A percentile compares a stretch with the other conserved stretches of the same genome.
Conservation (phyloP, 2,329 filamentous ascomycete genomes). For the Claviceps capensis region DNA sequence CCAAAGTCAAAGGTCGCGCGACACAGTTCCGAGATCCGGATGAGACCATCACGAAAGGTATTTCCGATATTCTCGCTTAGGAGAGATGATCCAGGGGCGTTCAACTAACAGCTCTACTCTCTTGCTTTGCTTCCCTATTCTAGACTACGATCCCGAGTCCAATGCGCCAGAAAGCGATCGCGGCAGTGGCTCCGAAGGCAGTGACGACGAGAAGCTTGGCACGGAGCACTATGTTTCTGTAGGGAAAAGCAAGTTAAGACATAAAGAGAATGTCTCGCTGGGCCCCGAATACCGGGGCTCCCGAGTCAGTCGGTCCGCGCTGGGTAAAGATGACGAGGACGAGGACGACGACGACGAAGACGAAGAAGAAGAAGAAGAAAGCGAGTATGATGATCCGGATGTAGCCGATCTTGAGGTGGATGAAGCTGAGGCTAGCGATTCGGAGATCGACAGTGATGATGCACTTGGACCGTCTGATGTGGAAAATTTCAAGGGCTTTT, state of each 20-base stretch:
- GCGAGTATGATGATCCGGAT: constrained; percentile 44
- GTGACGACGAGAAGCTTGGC: constrained; percentile 42
- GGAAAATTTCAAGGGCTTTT: constrained; percentile 65
- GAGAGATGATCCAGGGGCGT: not conserved
- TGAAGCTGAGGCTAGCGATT: constrained; percentile 34
- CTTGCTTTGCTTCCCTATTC: not conserved
- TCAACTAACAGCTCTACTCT: not conserved
- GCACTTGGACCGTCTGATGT: constrained; percentile 78
- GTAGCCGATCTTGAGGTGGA: constrained; percentile 39
- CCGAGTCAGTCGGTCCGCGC: constrained; percentile 54
- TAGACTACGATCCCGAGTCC: constrained; percentile 73
- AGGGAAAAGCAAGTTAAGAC: constrained; percentile 72
- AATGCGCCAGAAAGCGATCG: constrained; percentile 42
- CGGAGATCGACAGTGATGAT: constrained; percentile 50
- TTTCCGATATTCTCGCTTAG: not conserved
- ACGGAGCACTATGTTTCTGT: constrained; percentile 81
- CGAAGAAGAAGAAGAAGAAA: constrained; percentile 31
- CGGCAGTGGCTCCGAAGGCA: constrained; percentile 35
- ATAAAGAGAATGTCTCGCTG: constrained; percentile 52
- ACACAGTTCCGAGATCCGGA: constrained; percentile 49
- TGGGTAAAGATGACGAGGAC: constrained; percentile 41
- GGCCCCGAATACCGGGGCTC: constrained; percentile 73
- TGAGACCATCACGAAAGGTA: constrained; percentile 50
- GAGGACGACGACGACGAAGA: constrained; percentile 18
- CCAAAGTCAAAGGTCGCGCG: constrained; percentile 37